Percentiles rank a stretch among this genome's conserved stretches.
Conservation (phyloP, 371 early-diverging fungal genomes). For the Apophysomyces elegans region DNA sequence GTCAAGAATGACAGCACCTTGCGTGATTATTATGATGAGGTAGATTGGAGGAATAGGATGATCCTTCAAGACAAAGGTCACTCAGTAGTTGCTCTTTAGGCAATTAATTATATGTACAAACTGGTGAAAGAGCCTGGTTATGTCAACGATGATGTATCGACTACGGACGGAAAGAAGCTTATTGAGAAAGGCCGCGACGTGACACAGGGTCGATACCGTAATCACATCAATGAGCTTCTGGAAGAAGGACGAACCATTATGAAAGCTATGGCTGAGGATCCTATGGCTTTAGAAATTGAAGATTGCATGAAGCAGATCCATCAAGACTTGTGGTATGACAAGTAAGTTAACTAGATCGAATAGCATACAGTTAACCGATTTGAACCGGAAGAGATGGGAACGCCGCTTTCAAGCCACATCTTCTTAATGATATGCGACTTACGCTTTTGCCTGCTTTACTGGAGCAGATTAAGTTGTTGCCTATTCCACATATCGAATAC, state of each 20-base stretch:
- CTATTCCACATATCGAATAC: conserved; percentile 70
- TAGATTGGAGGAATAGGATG: conserved; percentile 7
- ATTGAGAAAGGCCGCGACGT: conserved; percentile 30
- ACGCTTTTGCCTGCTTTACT: conserved; percentile 54
- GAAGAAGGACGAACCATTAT: conserved; percentile 20
- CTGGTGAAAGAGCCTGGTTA: conserved; percentile 37
- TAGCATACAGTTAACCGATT: conserved; percentile 5
- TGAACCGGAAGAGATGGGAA: conserved; percentile 42
- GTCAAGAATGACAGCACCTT: conserved; percentile 39
- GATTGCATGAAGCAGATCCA: conserved; percentile 30
- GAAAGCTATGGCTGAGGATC: conserved; percentile 31
- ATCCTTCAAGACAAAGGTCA: background rate
- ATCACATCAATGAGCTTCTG: conserved; percentile 25
- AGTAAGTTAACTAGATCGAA: conserved; percentile 16
- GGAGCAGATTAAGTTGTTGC: conserved; percentile 64
- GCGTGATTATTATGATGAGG: conserved; percentile 36
- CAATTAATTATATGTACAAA: conserved; percentile 24
- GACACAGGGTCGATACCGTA: conserved; percentile 28
- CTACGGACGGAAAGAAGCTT: conserved; percentile 33
- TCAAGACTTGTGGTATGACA: conserved; percentile 38
- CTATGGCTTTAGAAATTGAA: conserved; percentile 31
- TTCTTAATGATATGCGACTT: conserved; percentile 59
- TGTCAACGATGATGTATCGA: conserved; percentile 26
- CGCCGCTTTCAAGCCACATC: conserved; percentile 57
- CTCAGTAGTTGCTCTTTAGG: background rate